These are phyloP conservation scores for Pichia sp. DNA, from an alignment of 1,139 yeast genomes.

Conservation along the genomic window DNA sequence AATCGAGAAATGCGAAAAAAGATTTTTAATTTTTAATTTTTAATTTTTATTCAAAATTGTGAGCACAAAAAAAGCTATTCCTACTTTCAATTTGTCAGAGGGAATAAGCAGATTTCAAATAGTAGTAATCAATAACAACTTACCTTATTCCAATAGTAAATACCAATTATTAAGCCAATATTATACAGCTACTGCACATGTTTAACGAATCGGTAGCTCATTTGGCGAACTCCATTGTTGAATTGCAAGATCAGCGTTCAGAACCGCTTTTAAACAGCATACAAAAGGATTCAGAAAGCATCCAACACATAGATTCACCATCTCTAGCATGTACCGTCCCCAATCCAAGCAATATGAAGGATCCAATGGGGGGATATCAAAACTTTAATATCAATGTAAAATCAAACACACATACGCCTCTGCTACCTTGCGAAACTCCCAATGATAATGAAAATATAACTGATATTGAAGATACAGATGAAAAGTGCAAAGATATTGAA, in stretches of 20 bases:
- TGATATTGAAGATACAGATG: conserved; percentile 1
- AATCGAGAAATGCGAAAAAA: background rate
- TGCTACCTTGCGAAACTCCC: conserved; percentile 1
- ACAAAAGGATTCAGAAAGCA: background rate
- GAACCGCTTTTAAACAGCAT: background rate
- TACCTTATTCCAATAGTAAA: background rate
- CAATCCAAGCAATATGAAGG: background rate
- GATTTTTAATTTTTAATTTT: background rate
- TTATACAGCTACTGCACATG: background rate
- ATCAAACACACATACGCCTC: conserved; percentile 9
- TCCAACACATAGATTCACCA: background rate
- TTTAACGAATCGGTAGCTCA: background rate
- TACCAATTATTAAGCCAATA: background rate
- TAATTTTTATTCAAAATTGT: background rate
- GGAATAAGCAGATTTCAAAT: background rate
- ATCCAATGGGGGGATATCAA: background rate
- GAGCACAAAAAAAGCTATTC: background rate
- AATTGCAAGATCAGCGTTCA: background rate
- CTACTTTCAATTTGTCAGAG: background rate
- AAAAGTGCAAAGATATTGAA: background rate
- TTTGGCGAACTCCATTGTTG: background rate
- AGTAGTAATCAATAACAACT: background rate
- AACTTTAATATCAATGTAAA: background rate
- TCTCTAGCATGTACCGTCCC: background rate
- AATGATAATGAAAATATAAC: conserved; percentile 3